These are phyloP conservation scores for Fusarium tupiense DNA, from an alignment of 2,329 filamentous ascomycete genomes.

Conservation along the genomic window DNA sequence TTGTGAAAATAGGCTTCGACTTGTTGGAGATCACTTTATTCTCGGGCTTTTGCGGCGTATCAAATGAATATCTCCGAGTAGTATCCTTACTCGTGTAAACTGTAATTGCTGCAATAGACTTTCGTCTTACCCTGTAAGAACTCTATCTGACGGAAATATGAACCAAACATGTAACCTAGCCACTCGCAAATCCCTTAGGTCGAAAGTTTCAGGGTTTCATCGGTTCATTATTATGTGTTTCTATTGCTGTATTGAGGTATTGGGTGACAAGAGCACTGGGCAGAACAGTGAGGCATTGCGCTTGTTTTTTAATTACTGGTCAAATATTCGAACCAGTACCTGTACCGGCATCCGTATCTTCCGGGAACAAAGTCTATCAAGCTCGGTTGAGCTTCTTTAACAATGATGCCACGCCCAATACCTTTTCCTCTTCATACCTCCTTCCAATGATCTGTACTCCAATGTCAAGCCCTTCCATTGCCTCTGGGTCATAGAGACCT, in stretches of 20 bases:
- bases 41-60: background rate
- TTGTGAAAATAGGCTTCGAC: background rate
- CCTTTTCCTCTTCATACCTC: background rate
- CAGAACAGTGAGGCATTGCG: background rate
- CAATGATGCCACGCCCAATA: background rate
- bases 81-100: background rate
- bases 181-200: background rate
- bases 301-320: background rate
- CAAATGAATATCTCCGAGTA: background rate
- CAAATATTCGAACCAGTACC: accelerated
- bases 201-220: background rate
- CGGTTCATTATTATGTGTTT: too few species aligned
- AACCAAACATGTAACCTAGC: background rate
- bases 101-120: background rate
- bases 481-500: background rate
- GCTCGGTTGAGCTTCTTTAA: background rate
- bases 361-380: accelerated
- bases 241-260: background rate
- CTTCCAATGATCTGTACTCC: background rate
- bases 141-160: background rate
- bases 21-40: background rate
- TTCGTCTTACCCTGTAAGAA: background rate
- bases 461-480: background rate
- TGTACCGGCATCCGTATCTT: accelerated
- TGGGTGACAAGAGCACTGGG: background rate